A percentile compares a stretch with the other conserved stretches of the same genome.
These are phyloP conservation scores for Coffea canephora DNA, from an alignment of 257 asterid species.

Conservation along the genomic window DNA sequence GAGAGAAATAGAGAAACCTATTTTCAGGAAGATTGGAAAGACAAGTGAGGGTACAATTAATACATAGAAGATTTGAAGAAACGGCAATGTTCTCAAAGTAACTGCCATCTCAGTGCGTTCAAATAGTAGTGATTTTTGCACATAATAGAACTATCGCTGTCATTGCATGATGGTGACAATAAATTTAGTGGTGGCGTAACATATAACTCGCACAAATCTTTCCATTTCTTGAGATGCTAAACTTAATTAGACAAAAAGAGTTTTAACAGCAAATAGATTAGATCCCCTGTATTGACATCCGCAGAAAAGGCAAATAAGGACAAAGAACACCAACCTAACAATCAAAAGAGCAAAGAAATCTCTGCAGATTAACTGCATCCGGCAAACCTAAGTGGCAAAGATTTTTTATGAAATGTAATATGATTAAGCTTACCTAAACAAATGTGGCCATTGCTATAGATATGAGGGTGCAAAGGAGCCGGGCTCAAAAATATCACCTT, in stretches of 20 bases:
- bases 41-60: not conserved
- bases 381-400: not conserved
- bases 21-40: not conserved
- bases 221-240: not conserved
- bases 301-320: not conserved
- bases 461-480: conserved; percentile 40
- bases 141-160: not conserved
- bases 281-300: not conserved
- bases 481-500: conserved; percentile 37
- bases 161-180: not conserved
- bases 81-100: not conserved
- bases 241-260: not conserved
- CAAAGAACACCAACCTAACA: not conserved
- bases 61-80: not conserved
- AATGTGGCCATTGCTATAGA: conserved; percentile 40
- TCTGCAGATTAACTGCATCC: not conserved
- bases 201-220: not conserved
- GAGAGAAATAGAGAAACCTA: not conserved
- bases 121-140: not conserved
- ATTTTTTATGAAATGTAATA: not conserved
- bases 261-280: not conserved
- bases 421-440: conserved; percentile 30
- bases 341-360: not conserved
- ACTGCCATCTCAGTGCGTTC: not conserved
- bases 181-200: not conserved